Evolutionary conservation across 176 grass and related monocot species (phyloP).

Genomic region (Raddia distichophylla): DNA sequence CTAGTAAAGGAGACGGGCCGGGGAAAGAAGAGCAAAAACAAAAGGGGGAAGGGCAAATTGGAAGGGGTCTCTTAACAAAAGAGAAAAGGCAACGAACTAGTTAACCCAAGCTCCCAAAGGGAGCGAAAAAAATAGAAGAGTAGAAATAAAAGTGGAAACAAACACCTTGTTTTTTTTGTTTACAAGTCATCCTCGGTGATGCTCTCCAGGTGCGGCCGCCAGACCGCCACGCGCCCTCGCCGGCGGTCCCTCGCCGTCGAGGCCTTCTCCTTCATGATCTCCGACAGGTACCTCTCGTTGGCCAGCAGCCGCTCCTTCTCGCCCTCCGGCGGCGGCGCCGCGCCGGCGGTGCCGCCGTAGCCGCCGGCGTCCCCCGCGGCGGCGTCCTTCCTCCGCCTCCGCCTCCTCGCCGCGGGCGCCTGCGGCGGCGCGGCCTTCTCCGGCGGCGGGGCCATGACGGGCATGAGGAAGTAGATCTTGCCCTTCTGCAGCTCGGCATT

Average conservation of each 20-base stretch:
- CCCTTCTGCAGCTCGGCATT: constrained; percentile 88
- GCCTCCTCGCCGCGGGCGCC: constrained; percentile 52
- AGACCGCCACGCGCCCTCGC: constrained; percentile 81
- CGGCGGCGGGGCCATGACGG: constrained; percentile 51
- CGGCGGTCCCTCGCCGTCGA: constrained; percentile 64
- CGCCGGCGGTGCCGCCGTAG: background rate
- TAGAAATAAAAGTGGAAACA: background rate
- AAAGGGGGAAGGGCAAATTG: constrained; percentile 39
- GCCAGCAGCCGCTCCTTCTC: constrained; percentile 76
- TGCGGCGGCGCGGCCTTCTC: constrained; percentile 24
- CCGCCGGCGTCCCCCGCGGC: background rate
- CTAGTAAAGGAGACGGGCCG: constrained; percentile 52
- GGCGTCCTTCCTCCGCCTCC: constrained; percentile 55
- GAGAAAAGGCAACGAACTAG: constrained; percentile 45
- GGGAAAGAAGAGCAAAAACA: constrained; percentile 41
- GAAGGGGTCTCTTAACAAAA: constrained; percentile 49
- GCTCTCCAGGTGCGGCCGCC: constrained; percentile 96
- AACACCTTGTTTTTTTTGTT: constrained; percentile 65
- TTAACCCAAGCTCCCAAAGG: background rate
- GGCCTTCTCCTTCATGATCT: constrained; percentile 87
- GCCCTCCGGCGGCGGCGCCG: background rate
- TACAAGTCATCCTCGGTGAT: constrained; percentile 96
- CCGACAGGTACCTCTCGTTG: constrained; percentile 90
- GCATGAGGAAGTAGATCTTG: constrained; percentile 96
- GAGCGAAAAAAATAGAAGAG: constrained; percentile 33